Evolutionary conservation across 352 stramenopile genomes (phyloP).

Genomic region (Phytophthora pluvialis): DNA sequence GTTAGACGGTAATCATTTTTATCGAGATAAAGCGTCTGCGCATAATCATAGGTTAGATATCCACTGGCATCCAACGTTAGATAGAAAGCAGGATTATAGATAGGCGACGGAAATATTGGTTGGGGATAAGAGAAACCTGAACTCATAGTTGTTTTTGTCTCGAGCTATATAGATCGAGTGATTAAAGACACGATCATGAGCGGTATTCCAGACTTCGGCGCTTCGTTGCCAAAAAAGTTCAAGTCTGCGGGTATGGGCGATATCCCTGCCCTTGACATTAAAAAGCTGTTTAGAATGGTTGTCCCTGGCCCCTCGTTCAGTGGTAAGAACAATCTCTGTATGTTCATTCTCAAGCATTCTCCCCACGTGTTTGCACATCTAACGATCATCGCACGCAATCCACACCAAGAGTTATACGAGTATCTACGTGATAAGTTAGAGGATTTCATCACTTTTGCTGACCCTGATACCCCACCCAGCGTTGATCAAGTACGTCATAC

Average conservation of each 20-base stretch:
- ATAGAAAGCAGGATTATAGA: no score
- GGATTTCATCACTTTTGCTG: conserved; percentile 9
- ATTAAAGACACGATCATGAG: conserved; percentile 7
- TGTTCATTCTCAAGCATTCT: conserved; percentile 12
- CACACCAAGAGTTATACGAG: conserved; percentile 6
- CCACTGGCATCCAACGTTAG: no score
- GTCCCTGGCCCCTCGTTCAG: neutral
- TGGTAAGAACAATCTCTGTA: neutral
- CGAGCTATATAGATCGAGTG: conserved; percentile 7
- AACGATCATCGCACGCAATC: conserved; percentile 14
- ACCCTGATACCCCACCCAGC: neutral
- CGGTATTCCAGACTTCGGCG: neutral
- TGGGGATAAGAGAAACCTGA: neutral
- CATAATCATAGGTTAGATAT: no score
- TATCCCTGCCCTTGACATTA: conserved; percentile 1
- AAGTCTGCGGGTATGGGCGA: neutral
- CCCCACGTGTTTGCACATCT: conserved; percentile 15
- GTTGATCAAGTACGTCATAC: conserved; percentile 10
- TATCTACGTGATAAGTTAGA: conserved; percentile 8
- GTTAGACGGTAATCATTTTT: no score
- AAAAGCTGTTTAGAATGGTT: conserved; percentile 10
- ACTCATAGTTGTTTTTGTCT: conserved; percentile 10
- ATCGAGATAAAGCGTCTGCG: no score
- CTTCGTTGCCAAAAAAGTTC: conserved; percentile 6
- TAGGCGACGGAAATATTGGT: no score